These are phyloP conservation scores for Zelonia costaricensis DNA, from an alignment of 208 protist species.

Conservation along the genomic window DNA sequence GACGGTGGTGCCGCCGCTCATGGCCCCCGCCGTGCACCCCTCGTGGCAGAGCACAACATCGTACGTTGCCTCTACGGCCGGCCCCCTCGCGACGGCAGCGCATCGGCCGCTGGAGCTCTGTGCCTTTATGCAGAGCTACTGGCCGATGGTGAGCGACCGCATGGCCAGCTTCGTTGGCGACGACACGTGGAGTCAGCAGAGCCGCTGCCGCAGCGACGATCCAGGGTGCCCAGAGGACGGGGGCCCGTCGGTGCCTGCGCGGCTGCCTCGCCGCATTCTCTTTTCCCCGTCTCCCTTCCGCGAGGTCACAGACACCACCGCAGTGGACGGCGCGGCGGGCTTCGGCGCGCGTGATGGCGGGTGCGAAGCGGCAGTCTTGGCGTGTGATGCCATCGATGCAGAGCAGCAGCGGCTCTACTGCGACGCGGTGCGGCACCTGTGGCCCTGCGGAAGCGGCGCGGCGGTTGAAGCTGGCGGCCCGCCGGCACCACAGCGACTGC, in stretches of 20 bases:
- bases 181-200: slow-evolving; percentile 20
- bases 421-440: slow-evolving; percentile 13
- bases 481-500: slow-evolving; percentile 8
- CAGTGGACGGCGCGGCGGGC: no score
- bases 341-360: no score
- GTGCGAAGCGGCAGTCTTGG: no score
- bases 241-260: neutral
- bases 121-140: slow-evolving; percentile 30
- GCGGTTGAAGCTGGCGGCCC: no score
- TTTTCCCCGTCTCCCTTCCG: slow-evolving; percentile 24
- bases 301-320: neutral
- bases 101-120: slow-evolving; percentile 23
- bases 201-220: slow-evolving; percentile 4
- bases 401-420: slow-evolving; percentile 25
- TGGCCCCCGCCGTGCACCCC: slow-evolving; percentile 12
- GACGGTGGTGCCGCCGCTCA: neutral
- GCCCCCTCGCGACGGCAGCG: neutral
- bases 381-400: no score
- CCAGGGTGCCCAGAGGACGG: neutral
- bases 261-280: neutral
- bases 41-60: slow-evolving; percentile 17
- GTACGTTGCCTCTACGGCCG: neutral
- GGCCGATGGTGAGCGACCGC: slow-evolving; percentile 27
- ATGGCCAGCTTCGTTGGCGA: slow-evolving; percentile 18
- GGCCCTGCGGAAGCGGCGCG: no score